Conservation (phyloP, 306 rosid genomes). For the Boehmeria nivea region DNA sequence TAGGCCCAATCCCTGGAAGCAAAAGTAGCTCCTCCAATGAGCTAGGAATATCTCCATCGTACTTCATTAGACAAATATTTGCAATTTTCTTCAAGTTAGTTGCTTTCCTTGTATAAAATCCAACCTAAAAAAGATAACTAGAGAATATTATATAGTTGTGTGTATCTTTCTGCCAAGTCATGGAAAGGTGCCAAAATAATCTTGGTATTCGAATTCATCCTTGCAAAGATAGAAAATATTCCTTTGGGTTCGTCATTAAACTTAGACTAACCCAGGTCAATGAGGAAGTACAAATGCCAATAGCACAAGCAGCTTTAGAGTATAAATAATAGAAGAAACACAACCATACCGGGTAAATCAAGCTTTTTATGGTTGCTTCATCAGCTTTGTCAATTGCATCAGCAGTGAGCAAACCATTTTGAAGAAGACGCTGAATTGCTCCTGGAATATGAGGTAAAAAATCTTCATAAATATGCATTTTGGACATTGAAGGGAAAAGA, state of each 20-base stretch:
- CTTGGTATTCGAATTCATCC: background rate
- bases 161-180: too few species aligned
- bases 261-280: too few species aligned
- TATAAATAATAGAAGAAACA: background rate
- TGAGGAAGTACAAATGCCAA: too few species aligned
- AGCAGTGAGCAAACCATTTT: constrained; percentile 65
- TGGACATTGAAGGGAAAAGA: background rate
- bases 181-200: constrained; percentile 8
- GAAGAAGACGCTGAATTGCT: constrained; percentile 70
- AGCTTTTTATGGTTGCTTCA: constrained; percentile 63
- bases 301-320: constrained; percentile 5
- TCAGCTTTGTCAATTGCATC: constrained; percentile 69
- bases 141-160: constrained; percentile 3
- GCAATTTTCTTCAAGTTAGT: constrained; percentile 83
- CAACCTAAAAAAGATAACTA: constrained; percentile 54
- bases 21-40: constrained; percentile 74
- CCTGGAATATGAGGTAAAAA: constrained; percentile 44
- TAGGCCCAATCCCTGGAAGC: constrained; percentile 96
- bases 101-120: constrained; percentile 84
- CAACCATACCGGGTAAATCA: constrained; percentile 80
- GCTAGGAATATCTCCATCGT: constrained; percentile 81
- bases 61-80: constrained; percentile 68
- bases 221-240: too few species aligned
- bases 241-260: too few species aligned
- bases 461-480: constrained; percentile 21